Conservation (phyloP, 306 rosid species). For the Argentina anserina region DNA sequence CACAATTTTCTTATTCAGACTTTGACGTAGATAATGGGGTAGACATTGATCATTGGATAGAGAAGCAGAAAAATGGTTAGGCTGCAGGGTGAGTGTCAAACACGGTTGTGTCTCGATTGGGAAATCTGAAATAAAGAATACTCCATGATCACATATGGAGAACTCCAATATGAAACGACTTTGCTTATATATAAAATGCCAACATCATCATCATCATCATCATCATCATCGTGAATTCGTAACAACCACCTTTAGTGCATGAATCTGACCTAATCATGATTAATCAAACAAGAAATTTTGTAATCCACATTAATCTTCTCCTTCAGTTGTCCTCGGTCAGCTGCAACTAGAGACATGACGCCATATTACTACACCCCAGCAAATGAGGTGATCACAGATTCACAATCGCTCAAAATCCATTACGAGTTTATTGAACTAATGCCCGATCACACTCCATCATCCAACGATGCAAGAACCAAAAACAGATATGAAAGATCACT, state of each 20-base stretch:
- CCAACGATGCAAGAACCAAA: background rate
- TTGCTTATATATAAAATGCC: background rate
- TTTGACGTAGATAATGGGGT: conserved; percentile 8
- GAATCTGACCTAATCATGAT: background rate
- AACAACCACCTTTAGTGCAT: background rate
- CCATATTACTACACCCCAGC: background rate
- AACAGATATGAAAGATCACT: background rate
- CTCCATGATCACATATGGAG: background rate
- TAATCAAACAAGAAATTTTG: background rate
- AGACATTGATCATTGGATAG: too few species aligned
- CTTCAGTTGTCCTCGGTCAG: background rate
- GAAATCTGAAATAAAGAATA: background rate
- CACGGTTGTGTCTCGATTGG: conserved; percentile 23
- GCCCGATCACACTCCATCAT: background rate
- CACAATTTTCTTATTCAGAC: background rate
- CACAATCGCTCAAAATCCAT: background rate
- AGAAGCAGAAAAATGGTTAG: background rate
- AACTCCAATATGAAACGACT: background rate
- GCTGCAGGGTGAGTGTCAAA: conserved; percentile 29
- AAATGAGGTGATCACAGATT: background rate
- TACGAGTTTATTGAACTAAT: background rate
- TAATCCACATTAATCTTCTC: background rate
- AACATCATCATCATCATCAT: background rate
- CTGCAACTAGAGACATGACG: background rate
- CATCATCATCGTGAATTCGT: background rate